Evolutionary conservation across 1,139 yeast species (phyloP).

Genomic region (Suhomyces terraborum): DNA sequence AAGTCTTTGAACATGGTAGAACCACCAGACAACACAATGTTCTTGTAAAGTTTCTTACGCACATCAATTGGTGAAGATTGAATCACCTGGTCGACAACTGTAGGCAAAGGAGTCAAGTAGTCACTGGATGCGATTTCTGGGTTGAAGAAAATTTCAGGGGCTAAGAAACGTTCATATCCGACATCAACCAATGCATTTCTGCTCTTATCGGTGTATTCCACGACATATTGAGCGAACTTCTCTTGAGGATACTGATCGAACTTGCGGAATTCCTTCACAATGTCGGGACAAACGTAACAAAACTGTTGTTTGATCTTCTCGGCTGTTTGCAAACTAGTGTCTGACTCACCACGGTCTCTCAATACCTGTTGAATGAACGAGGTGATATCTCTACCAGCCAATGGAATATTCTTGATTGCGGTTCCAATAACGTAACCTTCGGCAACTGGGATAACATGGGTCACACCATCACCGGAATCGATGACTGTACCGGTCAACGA

Average conservation of each 20-base stretch:
- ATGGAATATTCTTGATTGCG: constrained; percentile 94
- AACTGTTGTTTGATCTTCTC: constrained; percentile 95
- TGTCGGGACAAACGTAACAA: constrained; percentile 97
- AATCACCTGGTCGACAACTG: constrained; percentile 90
- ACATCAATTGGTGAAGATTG: constrained; percentile 97
- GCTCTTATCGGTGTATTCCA: constrained; percentile 72
- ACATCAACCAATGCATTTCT: constrained; percentile 79
- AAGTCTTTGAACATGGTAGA: constrained; percentile 98
- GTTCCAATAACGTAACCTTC: constrained; percentile 98
- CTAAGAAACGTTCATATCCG: constrained; percentile 95
- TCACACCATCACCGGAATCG: constrained; percentile 97
- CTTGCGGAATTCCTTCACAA: constrained; percentile 92
- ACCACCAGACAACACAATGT: constrained; percentile 94
- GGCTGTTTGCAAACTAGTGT: constrained; percentile 92
- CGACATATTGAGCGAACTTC: constrained; percentile 89
- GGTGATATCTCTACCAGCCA: constrained; percentile 98
- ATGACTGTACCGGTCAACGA: constrained; percentile 97
- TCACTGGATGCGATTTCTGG: constrained; percentile 97
- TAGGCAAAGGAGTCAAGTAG: constrained; percentile 92
- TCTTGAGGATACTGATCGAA: constrained; percentile 89
- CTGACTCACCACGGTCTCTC: constrained; percentile 96
- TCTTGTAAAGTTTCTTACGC: constrained; percentile 91
- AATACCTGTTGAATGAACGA: constrained; percentile 87
- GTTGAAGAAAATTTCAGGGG: constrained; percentile 97
- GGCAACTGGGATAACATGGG: constrained; percentile 98